Evolutionary conservation across 495 filamentous ascomycete genomes (phyloP).

Genomic region (Tuber microsphaerosporum): DNA sequence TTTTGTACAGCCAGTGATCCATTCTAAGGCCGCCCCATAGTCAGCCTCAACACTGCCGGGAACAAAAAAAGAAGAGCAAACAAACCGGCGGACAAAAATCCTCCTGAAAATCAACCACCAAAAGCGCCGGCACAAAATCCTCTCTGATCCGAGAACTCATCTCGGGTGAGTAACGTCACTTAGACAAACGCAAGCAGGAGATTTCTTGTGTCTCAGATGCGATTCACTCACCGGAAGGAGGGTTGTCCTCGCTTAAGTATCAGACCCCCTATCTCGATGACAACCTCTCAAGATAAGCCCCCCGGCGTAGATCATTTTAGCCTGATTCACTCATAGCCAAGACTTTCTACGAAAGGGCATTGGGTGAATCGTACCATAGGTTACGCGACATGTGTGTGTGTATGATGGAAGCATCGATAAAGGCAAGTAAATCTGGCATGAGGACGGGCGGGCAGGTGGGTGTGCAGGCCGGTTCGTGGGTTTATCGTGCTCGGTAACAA

Average conservation of each 20-base stretch:
- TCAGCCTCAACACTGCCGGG: neutral
- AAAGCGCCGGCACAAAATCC: slow-evolving; percentile 52
- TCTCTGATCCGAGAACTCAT: slow-evolving; percentile 20
- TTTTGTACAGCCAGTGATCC: slow-evolving; percentile 71
- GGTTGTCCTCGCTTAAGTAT: neutral
- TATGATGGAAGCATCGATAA: too few species aligned
- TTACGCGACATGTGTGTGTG: neutral
- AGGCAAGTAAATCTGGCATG: too few species aligned
- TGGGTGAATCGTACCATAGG: neutral
- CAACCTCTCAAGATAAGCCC: neutral
- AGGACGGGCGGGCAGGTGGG: too few species aligned
- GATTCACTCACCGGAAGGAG: neutral
- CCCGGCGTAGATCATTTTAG: neutral
- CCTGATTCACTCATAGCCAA: neutral
- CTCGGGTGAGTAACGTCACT: neutral
- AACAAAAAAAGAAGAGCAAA: slow-evolving; percentile 16
- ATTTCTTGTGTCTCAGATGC: neutral
- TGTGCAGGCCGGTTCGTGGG: too few species aligned
- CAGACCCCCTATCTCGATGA: neutral
- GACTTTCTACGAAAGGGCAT: neutral
- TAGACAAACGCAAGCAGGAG: neutral
- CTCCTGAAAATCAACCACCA: slow-evolving; percentile 88
- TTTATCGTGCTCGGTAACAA: too few species aligned
- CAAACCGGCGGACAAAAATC: slow-evolving; percentile 90
- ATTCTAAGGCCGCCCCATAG: slow-evolving; percentile 48